Evolutionary conservation across 345 rosid genomes (phyloP).

Genomic region (Turritis glabra): DNA sequence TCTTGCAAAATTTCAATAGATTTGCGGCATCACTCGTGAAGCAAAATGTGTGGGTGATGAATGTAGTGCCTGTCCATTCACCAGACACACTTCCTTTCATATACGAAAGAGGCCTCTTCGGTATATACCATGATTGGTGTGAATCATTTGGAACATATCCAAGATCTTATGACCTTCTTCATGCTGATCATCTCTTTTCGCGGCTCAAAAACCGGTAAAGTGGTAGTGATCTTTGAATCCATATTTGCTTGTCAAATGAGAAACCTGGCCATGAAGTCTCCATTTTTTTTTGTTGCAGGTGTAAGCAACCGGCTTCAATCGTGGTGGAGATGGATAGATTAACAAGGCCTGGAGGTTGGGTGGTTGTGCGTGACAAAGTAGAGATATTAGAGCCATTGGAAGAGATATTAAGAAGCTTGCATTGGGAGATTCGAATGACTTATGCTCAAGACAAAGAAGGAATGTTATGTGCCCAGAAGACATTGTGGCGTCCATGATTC

Average conservation of each 20-base stretch:
- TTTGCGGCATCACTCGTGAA: slow-evolving; percentile 83
- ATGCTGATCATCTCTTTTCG: slow-evolving; percentile 94
- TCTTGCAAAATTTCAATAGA: slow-evolving; percentile 40
- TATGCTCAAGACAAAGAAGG: slow-evolving; percentile 84
- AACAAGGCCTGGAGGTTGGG: slow-evolving; percentile 91
- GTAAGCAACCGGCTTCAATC: slow-evolving; percentile 76
- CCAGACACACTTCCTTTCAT: slow-evolving; percentile 92
- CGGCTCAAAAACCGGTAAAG: slow-evolving; percentile 85
- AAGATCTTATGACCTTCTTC: slow-evolving; percentile 93
- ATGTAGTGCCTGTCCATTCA: slow-evolving; percentile 83
- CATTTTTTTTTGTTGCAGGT: slow-evolving; percentile 42
- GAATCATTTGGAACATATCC: slow-evolving; percentile 89
- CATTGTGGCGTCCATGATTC: slow-evolving; percentile 74
- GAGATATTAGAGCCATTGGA: slow-evolving; percentile 76
- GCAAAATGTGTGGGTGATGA: slow-evolving; percentile 91
- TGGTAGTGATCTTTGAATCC: neutral
- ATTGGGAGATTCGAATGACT: slow-evolving; percentile 92
- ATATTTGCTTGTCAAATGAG: neutral
- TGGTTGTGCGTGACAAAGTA: slow-evolving; percentile 73
- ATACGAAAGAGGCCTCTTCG: slow-evolving; percentile 76
- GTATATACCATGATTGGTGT: slow-evolving; percentile 96
- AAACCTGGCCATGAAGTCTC: slow-evolving; percentile 1
- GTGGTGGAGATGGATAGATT: slow-evolving; percentile 90
- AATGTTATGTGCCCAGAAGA: slow-evolving; percentile 79
- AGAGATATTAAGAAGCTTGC: slow-evolving; percentile 71